phyloP scores from a whole-genome alignment of 371 early-diverging fungal genomes.

The Mortierella polycephala region DNA sequence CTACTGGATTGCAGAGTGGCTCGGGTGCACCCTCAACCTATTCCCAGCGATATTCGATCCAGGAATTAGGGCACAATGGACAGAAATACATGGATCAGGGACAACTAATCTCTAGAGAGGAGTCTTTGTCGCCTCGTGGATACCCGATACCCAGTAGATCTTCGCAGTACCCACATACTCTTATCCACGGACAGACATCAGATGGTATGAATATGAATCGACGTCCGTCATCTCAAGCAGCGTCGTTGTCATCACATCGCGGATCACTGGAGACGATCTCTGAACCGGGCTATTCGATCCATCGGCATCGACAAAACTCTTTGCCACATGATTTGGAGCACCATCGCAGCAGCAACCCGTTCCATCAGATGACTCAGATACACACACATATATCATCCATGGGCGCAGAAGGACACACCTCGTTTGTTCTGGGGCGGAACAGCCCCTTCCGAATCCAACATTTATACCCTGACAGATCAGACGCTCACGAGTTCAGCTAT shows the following conservation, averaged over 20 bases:
- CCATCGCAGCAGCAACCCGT: neutral
- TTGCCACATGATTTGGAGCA: conserved; percentile 30
- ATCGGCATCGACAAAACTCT: conserved; percentile 31
- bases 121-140: conserved; percentile 10
- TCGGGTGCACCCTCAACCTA: neutral
- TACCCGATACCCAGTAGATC: neutral
- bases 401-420: conserved; percentile 3
- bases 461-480: neutral
- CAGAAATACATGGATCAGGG: conserved; percentile 1
- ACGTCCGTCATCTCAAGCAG: conserved; percentile 1
- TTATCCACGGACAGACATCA: neutral
- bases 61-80: conserved; percentile 1
- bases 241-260: conserved; percentile 8
- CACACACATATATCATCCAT: neutral
- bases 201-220: neutral
- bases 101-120: conserved; percentile 2
- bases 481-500: conserved; percentile 4
- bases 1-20: conserved; percentile 6
- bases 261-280: conserved; percentile 15
- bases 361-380: neutral
- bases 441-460: conserved; percentile 6
- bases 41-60: conserved; percentile 2
- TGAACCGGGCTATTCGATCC: conserved; percentile 7
- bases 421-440: neutral
- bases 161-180: neutral